phyloP scores from a whole-genome alignment of 2,329 filamentous ascomycete genomes.

The Fusarium ambrosium region DNA sequence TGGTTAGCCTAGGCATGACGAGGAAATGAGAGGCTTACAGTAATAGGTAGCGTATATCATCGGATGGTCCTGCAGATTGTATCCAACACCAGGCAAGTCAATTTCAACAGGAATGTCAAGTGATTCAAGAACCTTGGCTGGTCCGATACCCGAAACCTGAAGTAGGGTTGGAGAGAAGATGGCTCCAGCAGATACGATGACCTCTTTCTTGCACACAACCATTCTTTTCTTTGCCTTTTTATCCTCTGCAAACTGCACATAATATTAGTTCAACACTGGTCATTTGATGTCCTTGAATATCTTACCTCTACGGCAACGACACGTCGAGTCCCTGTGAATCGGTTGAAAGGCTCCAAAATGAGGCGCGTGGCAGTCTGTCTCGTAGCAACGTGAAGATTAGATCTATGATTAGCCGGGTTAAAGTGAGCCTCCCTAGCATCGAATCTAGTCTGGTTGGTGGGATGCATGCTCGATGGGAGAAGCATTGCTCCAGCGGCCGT shows the following conservation, averaged over 20 bases:
- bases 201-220: slow-evolving; percentile 8
- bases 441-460: slow-evolving; percentile 14
- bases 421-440: slow-evolving; percentile 31
- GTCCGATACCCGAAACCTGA: slow-evolving; percentile 30
- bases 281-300: no score
- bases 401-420: not conserved
- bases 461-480: slow-evolving; percentile 31
- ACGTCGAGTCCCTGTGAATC: slow-evolving; percentile 5
- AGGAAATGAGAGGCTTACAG: not conserved
- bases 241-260: slow-evolving; percentile 5
- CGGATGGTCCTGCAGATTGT: slow-evolving; percentile 31
- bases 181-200: slow-evolving; percentile 28
- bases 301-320: slow-evolving; percentile 28
- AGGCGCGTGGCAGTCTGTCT: slow-evolving; percentile 18
- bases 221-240: not conserved
- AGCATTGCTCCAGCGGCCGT: slow-evolving; percentile 22
- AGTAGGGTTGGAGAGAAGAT: slow-evolving; percentile 25
- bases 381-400: slow-evolving; percentile 22
- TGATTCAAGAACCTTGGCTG: not conserved
- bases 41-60: slow-evolving; percentile 23
- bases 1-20: not conserved
- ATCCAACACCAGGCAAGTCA: slow-evolving; percentile 20
- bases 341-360: not conserved
- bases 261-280: not conserved
- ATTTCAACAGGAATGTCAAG: slow-evolving; percentile 13